Evolutionary conservation across 768 basidiomycete genomes (phyloP).

Genomic region (Asterophora lycoperdoides): DNA sequence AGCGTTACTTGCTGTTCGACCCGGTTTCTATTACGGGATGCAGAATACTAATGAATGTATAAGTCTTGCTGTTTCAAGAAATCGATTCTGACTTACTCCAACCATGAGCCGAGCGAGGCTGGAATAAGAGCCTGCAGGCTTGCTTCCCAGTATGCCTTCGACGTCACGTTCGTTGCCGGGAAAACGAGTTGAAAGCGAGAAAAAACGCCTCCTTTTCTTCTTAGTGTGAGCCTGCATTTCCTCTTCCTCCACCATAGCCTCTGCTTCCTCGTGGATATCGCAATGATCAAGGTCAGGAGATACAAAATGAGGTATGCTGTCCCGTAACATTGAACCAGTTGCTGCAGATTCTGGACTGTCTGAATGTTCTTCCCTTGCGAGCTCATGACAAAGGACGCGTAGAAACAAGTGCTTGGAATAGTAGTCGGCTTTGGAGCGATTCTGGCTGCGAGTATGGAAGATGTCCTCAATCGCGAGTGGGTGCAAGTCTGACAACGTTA

Average conservation of each 20-base stretch:
- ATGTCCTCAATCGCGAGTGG: slow-evolving; percentile 71
- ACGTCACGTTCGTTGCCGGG: slow-evolving; percentile 11
- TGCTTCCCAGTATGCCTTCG: slow-evolving; percentile 12
- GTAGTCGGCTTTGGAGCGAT: slow-evolving; percentile 68
- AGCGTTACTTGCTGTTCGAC: slow-evolving; percentile 14
- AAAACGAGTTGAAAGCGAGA: slow-evolving; percentile 7
- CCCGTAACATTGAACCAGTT: slow-evolving; percentile 23
- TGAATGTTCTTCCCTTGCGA: slow-evolving; percentile 31
- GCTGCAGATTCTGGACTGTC: slow-evolving; percentile 16
- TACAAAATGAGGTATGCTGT: slow-evolving; percentile 28
- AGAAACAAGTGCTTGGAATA: slow-evolving; percentile 69
- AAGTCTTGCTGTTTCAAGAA: background rate
- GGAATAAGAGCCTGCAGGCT: slow-evolving; percentile 3
- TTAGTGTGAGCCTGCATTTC: slow-evolving; percentile 6
- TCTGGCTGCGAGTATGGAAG: slow-evolving; percentile 49
- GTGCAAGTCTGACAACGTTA: slow-evolving; percentile 47
- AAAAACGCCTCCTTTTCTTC: slow-evolving; percentile 11
- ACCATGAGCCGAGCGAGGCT: slow-evolving; percentile 14
- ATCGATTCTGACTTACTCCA: background rate
- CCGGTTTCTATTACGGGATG: slow-evolving; percentile 11
- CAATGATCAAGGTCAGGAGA: slow-evolving; percentile 34
- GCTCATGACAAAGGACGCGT: slow-evolving; percentile 60
- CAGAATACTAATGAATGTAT: slow-evolving; percentile 10
- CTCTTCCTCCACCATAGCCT: slow-evolving; percentile 6
- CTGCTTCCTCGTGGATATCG: slow-evolving; percentile 1